Base-by-base conservation (phyloP, 208 protist genomes). In the Leishmania martiniquensis region DNA sequence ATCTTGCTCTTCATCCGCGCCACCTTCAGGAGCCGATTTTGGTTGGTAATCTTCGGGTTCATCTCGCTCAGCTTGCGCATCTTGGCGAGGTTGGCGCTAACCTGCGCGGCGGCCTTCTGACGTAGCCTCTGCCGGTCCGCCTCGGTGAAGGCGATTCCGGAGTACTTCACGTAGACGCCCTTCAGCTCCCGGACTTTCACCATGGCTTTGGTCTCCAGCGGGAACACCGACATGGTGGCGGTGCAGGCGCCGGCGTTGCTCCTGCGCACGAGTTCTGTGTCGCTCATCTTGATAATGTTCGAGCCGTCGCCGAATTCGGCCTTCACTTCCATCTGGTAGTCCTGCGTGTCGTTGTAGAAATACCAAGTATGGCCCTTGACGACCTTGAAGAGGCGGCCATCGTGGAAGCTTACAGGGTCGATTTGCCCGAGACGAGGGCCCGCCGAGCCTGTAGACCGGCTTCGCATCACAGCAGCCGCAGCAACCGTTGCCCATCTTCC, bases 311-410 rank as follows among this genome's bases (percentile, higher is more conserved):
- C 79, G 76, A 95, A 96, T 32, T 72, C 66, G 34, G 85, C 84
- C 29, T 71, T 79, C 57, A 95, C 88, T 55, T 55, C 54, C 86
- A 96, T 93, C 66, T 94, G 67, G 71, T 86, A 95, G 62, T 87
- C 82, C 71, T 85, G 86, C 32, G 93, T 96, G 81, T 96, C 93
- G 62, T 96, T 96, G 82, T 94, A 95, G 65, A 93, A 90, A 81
- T 87, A 89, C 90, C 90, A 95, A 65, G 80, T 90, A 29, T 85
- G 74, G 29, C 87, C 82, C 55, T 89, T 82, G 9, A 90, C 78
- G 66, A 96, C 82, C 62, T 89, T 85, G 80, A 87, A 95, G 66
- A 93, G 80, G 47, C 80, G 80, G 22, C 89, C 89, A 25, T 86
- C 76, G n/a, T 88, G 66, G 75, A 95, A 95, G 76, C 87, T n/a